Base-by-base conservation (phyloP, 805 yeast genomes). In the Pichia californica region DNA sequence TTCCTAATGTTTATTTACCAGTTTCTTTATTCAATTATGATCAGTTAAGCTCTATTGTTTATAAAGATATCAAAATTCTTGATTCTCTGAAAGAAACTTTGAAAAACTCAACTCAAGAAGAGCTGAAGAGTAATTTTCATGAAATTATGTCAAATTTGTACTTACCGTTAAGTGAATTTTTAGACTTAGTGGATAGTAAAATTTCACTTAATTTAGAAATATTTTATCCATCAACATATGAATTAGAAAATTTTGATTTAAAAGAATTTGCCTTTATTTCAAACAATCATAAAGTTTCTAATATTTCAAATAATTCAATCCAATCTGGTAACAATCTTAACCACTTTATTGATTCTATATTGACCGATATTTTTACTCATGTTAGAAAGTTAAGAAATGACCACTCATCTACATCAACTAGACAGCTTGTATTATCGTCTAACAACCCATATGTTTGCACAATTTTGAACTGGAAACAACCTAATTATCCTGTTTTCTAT, bases 381-480 rank as follows among this genome's bases (percentile, higher is more conserved):
- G 89, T 83, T 23, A 76, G 82, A 64, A 79, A 43, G 57, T 70
- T 54, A 52, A 65, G 61, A 60, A 56, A 36, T 16, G 48, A 53
- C 31, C 50, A 60, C 16, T 46, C 53, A 33, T 50, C 55, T 37
- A 56, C 61, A 20, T 21, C 25, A n/a, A 61, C 76, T 18, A 69
- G 95, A 46, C 79, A 94, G 1, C 67, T 93, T 34, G 80, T 91
- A 9, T 86, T 93, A 62, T 78, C 95, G 11, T 87, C 96, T 1
- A 77, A 84, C 44, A 88, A 88, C 62, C 84, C 96, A 28, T 77
- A 80, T 36, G 87, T 88, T n/a, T 93, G 98, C 64, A 87, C 95
- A 10, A 84, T 88, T 36, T 66, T 93, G 53, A 93, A 93, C 64
- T 93, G 99, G 99, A 93, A 93, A 63, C 99, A 93, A 64, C 98